Percentiles rank a stretch among this genome's conserved stretches.
Evolutionary conservation across 495 filamentous ascomycete species (phyloP).

Genomic region (Aspergillus sclerotiicarbonarius): DNA sequence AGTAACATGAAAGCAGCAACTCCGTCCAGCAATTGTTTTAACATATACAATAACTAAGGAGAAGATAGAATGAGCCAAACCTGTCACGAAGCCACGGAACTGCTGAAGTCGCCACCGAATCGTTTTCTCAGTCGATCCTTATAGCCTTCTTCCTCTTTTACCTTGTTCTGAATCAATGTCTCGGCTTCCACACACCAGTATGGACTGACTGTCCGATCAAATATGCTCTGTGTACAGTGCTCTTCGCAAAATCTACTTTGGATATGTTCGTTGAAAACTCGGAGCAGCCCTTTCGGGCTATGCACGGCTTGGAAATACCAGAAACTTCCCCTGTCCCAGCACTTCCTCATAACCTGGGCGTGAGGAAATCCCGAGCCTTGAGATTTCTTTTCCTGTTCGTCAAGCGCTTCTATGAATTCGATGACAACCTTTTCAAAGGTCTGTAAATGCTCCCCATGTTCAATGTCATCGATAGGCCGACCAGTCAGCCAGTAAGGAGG

Average conservation of each 20-base stretch:
- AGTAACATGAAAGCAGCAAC: too few species aligned
- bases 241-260: slow-evolving; percentile 16
- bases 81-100: too few species aligned
- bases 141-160: slow-evolving; percentile 17
- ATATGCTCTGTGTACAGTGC: slow-evolving; percentile 11
- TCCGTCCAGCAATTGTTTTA: too few species aligned
- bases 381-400: slow-evolving; percentile 14
- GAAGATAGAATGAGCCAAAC: too few species aligned
- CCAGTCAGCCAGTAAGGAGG: slow-evolving; percentile 35
- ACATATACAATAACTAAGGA: too few species aligned
- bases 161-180: slow-evolving; percentile 13
- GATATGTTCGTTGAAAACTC: slow-evolving; percentile 21
- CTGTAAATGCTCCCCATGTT: slow-evolving; percentile 3
- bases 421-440: slow-evolving; percentile 6
- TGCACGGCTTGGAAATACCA: slow-evolving; percentile 27
- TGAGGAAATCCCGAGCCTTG: not conserved
- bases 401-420: slow-evolving; percentile 19
- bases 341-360: slow-evolving; percentile 17
- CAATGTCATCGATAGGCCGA: slow-evolving; percentile 18
- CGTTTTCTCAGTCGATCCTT: slow-evolving; percentile 11
- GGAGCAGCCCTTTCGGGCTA: slow-evolving; percentile 20
- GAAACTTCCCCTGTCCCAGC: slow-evolving; percentile 19
- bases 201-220: slow-evolving; percentile 11
- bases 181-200: slow-evolving; percentile 18
- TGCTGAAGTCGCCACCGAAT: too few species aligned